Base-by-base conservation (phyloP, 2,329 filamentous ascomycete genomes). In the Didymella sp. region DNA sequence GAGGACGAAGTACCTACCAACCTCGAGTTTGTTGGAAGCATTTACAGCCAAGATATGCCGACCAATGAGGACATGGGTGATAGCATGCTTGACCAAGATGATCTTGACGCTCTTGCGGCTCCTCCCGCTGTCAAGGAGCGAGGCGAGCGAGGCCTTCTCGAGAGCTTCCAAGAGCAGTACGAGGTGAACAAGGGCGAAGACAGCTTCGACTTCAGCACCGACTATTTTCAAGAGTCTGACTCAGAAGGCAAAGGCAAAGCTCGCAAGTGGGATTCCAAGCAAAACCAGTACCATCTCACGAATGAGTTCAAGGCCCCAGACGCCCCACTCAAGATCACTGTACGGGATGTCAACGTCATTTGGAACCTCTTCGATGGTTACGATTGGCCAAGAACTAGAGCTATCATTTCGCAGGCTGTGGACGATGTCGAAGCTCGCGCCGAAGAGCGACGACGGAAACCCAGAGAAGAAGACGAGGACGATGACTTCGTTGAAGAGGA, bases 361-460 rank as follows among this genome's bases (percentile, higher is more conserved):
- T 99, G 95, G 95, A 96, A 99, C 70, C 80, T 99, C 1, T 97
- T 95, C 75, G 95, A 99, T 79, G 95, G 95, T 1, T 99, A 96
- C 73, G 96, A 99, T 76, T 99, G 96, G 96, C 85, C 88, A 65
- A 85, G 86, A 40, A 99, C 96, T 0, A 85, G 94, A 40, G 89
- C 95, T 60, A 86, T 89, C 4, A 96, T 99, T 54, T 87, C 88
- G 21, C 90, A 94, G 71, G 92, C 92, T 6, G 92, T 99, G 2
- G 87, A 95, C 57, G 88, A 96, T 50, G 89, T 99, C 1, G 92
- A 99, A 76, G 82, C 83, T 40, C 91, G 89, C 73, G 92, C 92
- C 1, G 87, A 89, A 43, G 91, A 97, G 72, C 87, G 89, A 53
- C 85, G 86, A 50, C 79, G 85, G 58, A 81, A 84, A 50, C 73